Percentiles rank a stretch among this genome's conserved stretches.
phyloP scores from a whole-genome alignment of 1,139 yeast genomes.

The Saccharomyces hybrid region DNA sequence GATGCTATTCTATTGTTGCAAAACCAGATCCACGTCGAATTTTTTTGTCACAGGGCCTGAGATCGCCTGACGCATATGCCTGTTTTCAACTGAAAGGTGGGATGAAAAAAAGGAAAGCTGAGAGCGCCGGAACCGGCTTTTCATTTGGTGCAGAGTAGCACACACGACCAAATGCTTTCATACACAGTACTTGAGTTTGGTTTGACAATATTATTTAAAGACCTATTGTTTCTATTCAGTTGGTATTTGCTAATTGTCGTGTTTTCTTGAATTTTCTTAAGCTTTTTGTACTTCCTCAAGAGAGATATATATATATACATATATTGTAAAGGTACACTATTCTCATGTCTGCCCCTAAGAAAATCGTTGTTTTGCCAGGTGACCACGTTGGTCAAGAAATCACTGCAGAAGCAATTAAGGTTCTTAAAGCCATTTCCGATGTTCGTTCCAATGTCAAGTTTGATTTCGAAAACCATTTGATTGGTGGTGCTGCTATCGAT shows the following conservation, averaged over 20 bases:
- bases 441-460: constrained; percentile 60
- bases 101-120: background rate
- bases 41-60: background rate
- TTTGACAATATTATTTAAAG: background rate
- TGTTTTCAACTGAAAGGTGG: background rate
- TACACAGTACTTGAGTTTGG: background rate
- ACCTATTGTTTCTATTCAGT: background rate
- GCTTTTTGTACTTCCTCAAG: background rate
- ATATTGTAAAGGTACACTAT: background rate
- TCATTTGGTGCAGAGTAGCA: background rate
- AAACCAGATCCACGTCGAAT: no score
- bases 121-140: constrained; percentile 1
- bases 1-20: background rate
- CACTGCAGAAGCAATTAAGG: constrained; percentile 84
- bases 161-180: background rate
- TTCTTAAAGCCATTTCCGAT: constrained; percentile 66
- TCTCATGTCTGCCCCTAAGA: constrained; percentile 39
- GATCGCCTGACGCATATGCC: background rate
- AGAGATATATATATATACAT: background rate
- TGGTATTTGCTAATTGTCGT: background rate
- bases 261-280: background rate
- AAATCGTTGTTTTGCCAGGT: constrained; percentile 84
- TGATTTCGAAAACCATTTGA: constrained; percentile 71
- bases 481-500: constrained; percentile 98
- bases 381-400: constrained; percentile 96